Evolutionary conservation across 1,284 basidiomycete species (phyloP).

Genomic region (Sporisorium scitamineum): DNA sequence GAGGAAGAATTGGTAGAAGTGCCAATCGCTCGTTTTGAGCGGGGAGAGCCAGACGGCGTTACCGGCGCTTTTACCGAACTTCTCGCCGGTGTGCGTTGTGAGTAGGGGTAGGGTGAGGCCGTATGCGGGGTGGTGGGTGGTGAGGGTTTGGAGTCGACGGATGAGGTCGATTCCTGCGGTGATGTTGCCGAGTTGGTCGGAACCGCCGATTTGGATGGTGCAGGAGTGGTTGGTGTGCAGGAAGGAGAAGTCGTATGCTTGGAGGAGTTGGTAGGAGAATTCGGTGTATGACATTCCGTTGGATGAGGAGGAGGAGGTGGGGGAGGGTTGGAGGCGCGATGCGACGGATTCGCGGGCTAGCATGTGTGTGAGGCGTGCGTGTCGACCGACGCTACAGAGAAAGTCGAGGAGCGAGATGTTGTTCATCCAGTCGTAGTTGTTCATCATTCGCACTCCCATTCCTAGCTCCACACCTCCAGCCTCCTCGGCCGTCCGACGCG

Average conservation of each 20-base stretch:
- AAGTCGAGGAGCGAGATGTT: slow-evolving; percentile 84
- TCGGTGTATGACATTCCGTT: slow-evolving; percentile 91
- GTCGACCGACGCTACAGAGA: slow-evolving; percentile 82
- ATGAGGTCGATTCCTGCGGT: slow-evolving; percentile 91
- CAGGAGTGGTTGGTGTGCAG: slow-evolving; percentile 79
- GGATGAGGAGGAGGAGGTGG: not conserved
- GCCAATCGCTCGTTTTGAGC: slow-evolving; percentile 45
- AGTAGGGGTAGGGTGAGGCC: slow-evolving; percentile 94
- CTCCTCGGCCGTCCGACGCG: not conserved
- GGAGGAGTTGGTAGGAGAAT: slow-evolving; percentile 95
- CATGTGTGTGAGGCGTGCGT: slow-evolving; percentile 89
- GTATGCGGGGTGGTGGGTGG: slow-evolving; percentile 73
- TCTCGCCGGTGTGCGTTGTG: slow-evolving; percentile 87
- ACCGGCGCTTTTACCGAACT: slow-evolving; percentile 97
- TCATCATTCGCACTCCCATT: slow-evolving; percentile 71
- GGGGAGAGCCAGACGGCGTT: slow-evolving; percentile 84
- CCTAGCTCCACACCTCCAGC: slow-evolving; percentile 8
- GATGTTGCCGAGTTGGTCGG: slow-evolving; percentile 99
- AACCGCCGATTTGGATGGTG: slow-evolving; percentile 91
- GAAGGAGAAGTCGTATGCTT: slow-evolving; percentile 92
- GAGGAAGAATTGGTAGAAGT: slow-evolving; percentile 82
- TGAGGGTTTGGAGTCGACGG: slow-evolving; percentile 72
- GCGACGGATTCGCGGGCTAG: slow-evolving; percentile 88
- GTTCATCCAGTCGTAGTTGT: slow-evolving; percentile 88
- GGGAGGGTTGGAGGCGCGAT: slow-evolving; percentile 49